Base-by-base conservation (phyloP, 352 stramenopile species). In the Lagenidium sp. region DNA sequence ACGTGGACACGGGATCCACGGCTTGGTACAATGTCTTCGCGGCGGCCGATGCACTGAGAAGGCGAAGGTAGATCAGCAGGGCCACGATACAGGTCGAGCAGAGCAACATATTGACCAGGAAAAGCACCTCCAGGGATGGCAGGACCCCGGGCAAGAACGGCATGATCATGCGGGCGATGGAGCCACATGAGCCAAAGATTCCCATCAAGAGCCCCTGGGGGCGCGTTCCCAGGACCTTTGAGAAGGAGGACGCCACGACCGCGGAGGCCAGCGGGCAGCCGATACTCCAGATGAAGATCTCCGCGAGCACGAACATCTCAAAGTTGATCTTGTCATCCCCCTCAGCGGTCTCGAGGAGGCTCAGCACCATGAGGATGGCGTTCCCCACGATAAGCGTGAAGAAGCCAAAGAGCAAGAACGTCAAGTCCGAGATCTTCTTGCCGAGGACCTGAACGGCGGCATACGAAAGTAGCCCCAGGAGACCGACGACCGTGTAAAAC, bases 221-320 rank as follows among this genome's bases (percentile, higher is more conserved):
- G 13, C 60, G 45, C 6, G 62, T 65, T 4, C 72, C 68, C 0
- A 85, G 60, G 4, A 75, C 53, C 44, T 81, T 82, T 0, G 69
- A 82, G 41, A 85, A 82, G 0, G 68, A 62, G 1, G 63, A 66
- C 8, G 80, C 65, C 13, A 78, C 57, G 13, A 82, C 69, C 6
- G 72, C 68, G 0, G 66, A 75, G 3, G 65, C 61, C 13, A 85
- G 32, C 0, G 72, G 72, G 43, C 64, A 82, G 5, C 72, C 72
- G 37, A 85, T 53, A 19, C 72, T 85, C 72, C 72, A 85, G 0
- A 85, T 54, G 16, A 85, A 63, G 6, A 82, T 48, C 23, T 82
- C 63, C 3, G 60, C 61, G 15, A 53, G 18, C 6, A 77, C 52
- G 18, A 82, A 68, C 19, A 65, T 38, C 22, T 60, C 36, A 16